Base-by-base conservation (phyloP, 169 alveolate genomes). In the Condylostoma magnum region DNA sequence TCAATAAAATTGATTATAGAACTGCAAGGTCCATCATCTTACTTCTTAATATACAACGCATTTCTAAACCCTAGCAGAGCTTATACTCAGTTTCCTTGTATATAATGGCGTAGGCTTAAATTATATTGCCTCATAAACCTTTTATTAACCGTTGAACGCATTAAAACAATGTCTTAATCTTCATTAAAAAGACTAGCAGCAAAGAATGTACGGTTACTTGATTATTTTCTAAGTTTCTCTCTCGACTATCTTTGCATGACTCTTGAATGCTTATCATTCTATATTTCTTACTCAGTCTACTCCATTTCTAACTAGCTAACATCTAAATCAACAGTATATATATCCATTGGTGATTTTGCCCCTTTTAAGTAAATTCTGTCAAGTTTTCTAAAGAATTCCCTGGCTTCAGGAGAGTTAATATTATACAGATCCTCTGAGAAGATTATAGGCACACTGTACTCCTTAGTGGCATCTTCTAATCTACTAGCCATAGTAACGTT, bases 331-430 rank as follows among this genome's bases (percentile, higher is more conserved):
- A 91, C 70, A 4, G 99, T 95, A 76, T 79, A 94, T 34, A 96
- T 81, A 30, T 89, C 92, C 27, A 94, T 55, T 15, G 99, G 99
- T 54, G 80, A 81, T 12, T 88, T 80, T 38, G 94, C 82, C 30
- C 99, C 99, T 84, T 96, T 96, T 47, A 96, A 93, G 4, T 92
- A 90, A 3, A 95, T 98, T 37, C 92, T 77, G 76, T 96, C 99
- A 33, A 96, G 92, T 41, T 87, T 90, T 68, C 99, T 84, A 46
- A 94, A 79, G 41, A 82, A 80, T 18, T 77, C 47, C 74, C 83
- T 74, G 68, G 85, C 76, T 28, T 41, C 85, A 43, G 78, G 78
- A 36, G 78, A 77, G 41, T 72, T 66, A 22, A 33, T 70, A 22
- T 70, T 52, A 55, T 58, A 58, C 31, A 93, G 77, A 28, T 48